These are phyloP conservation scores for Ramicandelaber brevisporus DNA, from an alignment of 192 early-diverging fungal genomes.

Conservation along the genomic window DNA sequence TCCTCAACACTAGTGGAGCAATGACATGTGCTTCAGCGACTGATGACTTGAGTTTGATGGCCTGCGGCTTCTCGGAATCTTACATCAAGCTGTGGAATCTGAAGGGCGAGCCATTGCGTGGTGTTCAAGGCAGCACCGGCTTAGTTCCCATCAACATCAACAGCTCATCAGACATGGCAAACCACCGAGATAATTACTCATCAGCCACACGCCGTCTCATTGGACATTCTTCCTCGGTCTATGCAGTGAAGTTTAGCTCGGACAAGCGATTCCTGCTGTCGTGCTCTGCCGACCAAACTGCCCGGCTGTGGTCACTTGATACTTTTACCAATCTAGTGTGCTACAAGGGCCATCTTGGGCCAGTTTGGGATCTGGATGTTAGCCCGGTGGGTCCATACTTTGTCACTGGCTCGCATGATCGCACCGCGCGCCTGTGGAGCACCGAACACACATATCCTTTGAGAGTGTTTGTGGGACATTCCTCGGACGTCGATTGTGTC, in stretches of 20 bases:
- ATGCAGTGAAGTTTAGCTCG: conserved; percentile 59
- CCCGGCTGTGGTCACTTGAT: conserved; percentile 85
- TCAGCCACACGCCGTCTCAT: conserved; percentile 36
- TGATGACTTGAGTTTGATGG: conserved; percentile 54
- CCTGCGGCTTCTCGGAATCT: conserved; percentile 85
- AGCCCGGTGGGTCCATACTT: conserved; percentile 84
- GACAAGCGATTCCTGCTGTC: conserved; percentile 72
- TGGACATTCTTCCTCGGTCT: conserved; percentile 82
- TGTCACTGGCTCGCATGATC: conserved; percentile 85
- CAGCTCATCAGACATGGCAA: conserved; percentile 26
- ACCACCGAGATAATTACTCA: conserved; percentile 26
- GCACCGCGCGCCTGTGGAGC: conserved; percentile 88
- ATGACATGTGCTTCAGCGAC: conserved; percentile 68
- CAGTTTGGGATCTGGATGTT: conserved; percentile 90
- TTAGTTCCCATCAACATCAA: conserved; percentile 27
- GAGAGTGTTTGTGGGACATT: conserved; percentile 92
- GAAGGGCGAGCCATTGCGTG: conserved; percentile 38
- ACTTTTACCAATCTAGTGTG: conserved; percentile 76
- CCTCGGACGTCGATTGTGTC: conserved; percentile 86
- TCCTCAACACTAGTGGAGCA: conserved; percentile 73
- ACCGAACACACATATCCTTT: conserved; percentile 89
- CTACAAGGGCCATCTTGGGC: conserved; percentile 92
- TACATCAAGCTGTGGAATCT: conserved; percentile 84
- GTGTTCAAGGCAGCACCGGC: conserved; percentile 28
- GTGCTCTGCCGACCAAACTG: conserved; percentile 76